A percentile compares a stretch with the other conserved stretches of the same genome.
Conservation (phyloP, 306 rosid species). For the Acacia crassicarpa region DNA sequence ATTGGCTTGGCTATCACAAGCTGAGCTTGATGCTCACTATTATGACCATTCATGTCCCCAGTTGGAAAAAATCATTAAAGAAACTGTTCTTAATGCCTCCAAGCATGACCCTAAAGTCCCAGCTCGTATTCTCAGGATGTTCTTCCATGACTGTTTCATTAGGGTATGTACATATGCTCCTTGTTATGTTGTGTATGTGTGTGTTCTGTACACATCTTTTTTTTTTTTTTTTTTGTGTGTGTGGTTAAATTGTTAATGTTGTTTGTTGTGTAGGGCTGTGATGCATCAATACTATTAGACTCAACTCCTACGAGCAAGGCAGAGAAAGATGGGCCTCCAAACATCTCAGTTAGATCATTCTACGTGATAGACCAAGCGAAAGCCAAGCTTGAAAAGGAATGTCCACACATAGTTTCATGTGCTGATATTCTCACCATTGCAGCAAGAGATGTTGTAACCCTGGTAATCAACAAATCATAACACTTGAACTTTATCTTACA, state of each 20-base stretch:
- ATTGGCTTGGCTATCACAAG: neutral
- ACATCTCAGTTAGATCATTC: constrained; percentile 56
- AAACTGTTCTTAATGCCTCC: constrained; percentile 59
- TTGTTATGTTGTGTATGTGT: neutral
- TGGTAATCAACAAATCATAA: constrained; percentile 31
- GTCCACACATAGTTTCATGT: constrained; percentile 70
- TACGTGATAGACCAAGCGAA: constrained; percentile 70
- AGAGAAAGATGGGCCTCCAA: constrained; percentile 77
- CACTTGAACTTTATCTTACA: neutral
- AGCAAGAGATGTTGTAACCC: constrained; percentile 68
- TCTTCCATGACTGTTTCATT: constrained; percentile 81
- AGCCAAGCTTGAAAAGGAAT: constrained; percentile 63
- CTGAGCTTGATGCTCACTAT: constrained; percentile 41
- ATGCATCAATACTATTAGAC: constrained; percentile 69
- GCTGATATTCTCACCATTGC: constrained; percentile 74
- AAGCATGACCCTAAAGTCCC: constrained; percentile 62
- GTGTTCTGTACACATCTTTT: neutral
- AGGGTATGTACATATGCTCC: constrained; percentile 43
- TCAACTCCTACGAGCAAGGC: constrained; percentile 53
- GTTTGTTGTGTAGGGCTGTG: constrained; percentile 55
- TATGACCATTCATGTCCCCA: constrained; percentile 61
- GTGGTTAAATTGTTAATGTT: neutral
- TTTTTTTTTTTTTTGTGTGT: no score
- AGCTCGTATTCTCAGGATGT: constrained; percentile 69
- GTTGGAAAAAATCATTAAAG: constrained; percentile 57